Evolutionary conservation across 352 stramenopile species (phyloP).

Genomic region (Phytophthora idaei): DNA sequence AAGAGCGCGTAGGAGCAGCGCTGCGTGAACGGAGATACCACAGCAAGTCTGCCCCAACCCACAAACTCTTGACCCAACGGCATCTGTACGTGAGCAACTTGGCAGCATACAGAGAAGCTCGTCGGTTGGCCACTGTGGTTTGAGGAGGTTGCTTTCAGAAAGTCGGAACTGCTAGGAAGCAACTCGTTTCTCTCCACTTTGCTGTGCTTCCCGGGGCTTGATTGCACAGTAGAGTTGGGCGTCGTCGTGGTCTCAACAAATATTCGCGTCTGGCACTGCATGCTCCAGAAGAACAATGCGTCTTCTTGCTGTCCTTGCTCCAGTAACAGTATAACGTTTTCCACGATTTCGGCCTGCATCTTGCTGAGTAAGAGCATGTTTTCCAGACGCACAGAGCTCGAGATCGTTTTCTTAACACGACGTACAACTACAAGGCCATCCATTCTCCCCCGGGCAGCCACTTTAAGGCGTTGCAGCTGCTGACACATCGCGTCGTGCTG

Average conservation of each 20-base stretch:
- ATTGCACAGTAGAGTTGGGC: conserved; percentile 1
- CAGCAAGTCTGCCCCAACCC: conserved; percentile 34
- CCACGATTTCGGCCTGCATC: conserved; percentile 24
- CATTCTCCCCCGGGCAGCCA: not conserved
- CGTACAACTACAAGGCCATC: conserved; percentile 1
- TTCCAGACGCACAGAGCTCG: conserved; percentile 26
- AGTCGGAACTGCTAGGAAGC: conserved; percentile 17
- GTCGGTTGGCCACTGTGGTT: conserved; percentile 14
- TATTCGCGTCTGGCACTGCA: conserved; percentile 44
- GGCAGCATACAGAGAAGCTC: conserved; percentile 26
- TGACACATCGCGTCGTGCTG: not conserved
- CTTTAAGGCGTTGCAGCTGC: conserved; percentile 7
- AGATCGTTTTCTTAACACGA: conserved; percentile 5
- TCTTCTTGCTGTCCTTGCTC: conserved; percentile 24
- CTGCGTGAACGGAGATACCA: conserved; percentile 58
- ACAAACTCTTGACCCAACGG: conserved; percentile 58
- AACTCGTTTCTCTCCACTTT: conserved; percentile 28
- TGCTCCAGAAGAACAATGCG: conserved; percentile 44
- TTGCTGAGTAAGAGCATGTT: conserved; percentile 39
- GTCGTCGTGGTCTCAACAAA: conserved; percentile 19
- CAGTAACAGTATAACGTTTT: conserved; percentile 23
- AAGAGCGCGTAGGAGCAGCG: conserved; percentile 57
- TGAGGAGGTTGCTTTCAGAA: not conserved
- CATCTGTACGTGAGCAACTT: conserved; percentile 50
- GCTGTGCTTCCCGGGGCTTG: conserved; percentile 13